A percentile compares a stretch with the other conserved stretches of the same genome.
Evolutionary conservation across 1,139 yeast genomes (phyloP).

Genomic region (Saccharomyces hybrid): DNA sequence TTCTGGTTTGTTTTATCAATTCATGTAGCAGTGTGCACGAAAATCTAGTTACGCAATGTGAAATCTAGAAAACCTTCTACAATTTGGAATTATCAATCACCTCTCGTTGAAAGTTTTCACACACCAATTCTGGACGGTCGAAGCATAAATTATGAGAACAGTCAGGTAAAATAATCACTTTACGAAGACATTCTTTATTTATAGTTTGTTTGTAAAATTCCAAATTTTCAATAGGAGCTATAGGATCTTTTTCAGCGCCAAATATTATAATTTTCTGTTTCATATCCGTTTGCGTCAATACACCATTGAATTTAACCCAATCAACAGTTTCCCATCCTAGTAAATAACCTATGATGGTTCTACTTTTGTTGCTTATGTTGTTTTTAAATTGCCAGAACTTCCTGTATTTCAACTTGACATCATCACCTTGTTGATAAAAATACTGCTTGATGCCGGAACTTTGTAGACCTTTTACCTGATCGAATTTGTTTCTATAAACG

Average conservation of each 20-base stretch:
- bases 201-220: slow-evolving; percentile 7
- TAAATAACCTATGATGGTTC: slow-evolving; percentile 24
- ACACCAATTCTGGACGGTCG: slow-evolving; percentile 14
- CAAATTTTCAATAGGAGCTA: slow-evolving; percentile 13
- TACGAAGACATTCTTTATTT: slow-evolving; percentile 5
- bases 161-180: slow-evolving; percentile 2
- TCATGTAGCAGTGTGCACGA: neutral
- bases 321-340: slow-evolving; percentile 25
- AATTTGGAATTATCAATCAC: neutral
- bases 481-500: slow-evolving; percentile 24
- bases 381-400: slow-evolving; percentile 26
- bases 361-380: slow-evolving; percentile 25
- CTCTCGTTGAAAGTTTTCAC: slow-evolving; percentile 7
- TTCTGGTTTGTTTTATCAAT: neutral
- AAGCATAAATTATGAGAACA: slow-evolving; percentile 22
- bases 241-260: slow-evolving; percentile 16
- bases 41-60: neutral
- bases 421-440: slow-evolving; percentile 14
- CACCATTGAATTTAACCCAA: slow-evolving; percentile 14
- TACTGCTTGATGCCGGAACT: slow-evolving; percentile 28
- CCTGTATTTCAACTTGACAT: slow-evolving; percentile 12
- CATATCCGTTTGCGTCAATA: neutral
- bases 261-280: slow-evolving; percentile 8
- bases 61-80: neutral
- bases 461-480: slow-evolving; percentile 26